Evolutionary conservation across 495 filamentous ascomycete genomes (phyloP), one percentile per base, ranked within the genome.

Genomic region (Podospora tetraspora): DNA sequence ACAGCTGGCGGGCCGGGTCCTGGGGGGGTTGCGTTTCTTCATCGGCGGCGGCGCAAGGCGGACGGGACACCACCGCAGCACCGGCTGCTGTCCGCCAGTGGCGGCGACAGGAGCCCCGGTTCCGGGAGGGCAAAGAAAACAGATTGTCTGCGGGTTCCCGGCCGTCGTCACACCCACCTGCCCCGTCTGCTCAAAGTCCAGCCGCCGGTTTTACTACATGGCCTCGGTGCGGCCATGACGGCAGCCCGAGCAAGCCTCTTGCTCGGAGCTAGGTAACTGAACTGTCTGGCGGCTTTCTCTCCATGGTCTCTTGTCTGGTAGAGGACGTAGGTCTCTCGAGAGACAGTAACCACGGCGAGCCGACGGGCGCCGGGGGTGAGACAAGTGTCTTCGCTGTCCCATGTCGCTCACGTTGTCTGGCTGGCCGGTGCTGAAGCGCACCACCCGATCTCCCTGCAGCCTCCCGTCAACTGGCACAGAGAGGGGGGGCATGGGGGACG

Each of bases 371-470:
- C 43, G 16, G 43, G 1, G 43, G 43, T 52, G 43, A 52, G 19
- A 52, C 43, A 52, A 19, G 3, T 52, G 43, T 52, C 43, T n/a
- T 52, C 8, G 43, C 43, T n/a, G 43, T 2, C 43, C 43, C 43
- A 52, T 52, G 43, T 52, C 43, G 43, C 43, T 52, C 43, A 52
- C 43, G 43, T 52, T 52, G 43, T n/a, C 43, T 52, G 43, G 59
- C 21, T 60, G 59, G 23, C 59, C 27, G 23, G 59, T n/a, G 59
- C 19, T 60, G 59, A 27, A 60, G 25, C 58, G 58, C 59, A 60
- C 59, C 59, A 60, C 59, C 59, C 59, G 59, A 60, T 60, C 59
- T 60, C 59, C 13, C 59, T 52, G 43, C 19, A 52, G 43, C 43
- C 43, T 52, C 43, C 43, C 43, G 43, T n/a, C 43, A 7, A n/a